Evolutionary conservation across 192 early-diverging fungal species (phyloP), one percentile per base, ranked within the genome.

Genomic region (Lobosporangium transversale): DNA sequence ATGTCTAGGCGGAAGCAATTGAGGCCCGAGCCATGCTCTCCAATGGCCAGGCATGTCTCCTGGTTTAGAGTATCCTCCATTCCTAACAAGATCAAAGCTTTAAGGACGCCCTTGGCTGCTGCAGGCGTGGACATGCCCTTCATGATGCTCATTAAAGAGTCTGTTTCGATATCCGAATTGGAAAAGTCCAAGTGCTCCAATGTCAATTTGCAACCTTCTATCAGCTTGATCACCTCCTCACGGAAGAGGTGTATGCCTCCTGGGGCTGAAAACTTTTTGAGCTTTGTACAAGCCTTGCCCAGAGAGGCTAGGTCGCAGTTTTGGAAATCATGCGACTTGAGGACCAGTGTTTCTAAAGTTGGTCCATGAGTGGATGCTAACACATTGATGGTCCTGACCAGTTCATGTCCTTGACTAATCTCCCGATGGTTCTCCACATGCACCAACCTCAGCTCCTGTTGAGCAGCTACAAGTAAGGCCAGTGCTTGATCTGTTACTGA

Each of bases 1-100:
- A 76, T 76, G 44, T 76, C 73, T 29, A 76, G 45, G 10, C 73
- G 73, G 65, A 76, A 76, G 33, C 73, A 76, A 43, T 76, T 65
- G 29, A 76, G 40, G n/a, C 73, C 73, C 1, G 58, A 37, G 18
- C 58, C 73, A 58, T 67, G 33, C 24, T 76, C 73, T 9, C 73
- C 73, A 54, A 76, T 76, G 1, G 73, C 73, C 23, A 50, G 33
- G 37, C 73, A 76, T 1, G 73, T 76, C 32, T 66, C 73, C 23
- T 54, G 42, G 21, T 76, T 67, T 58, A 76, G 10, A 9, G 58
- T 76, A 45, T 76, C 73, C 48, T 76, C 73, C 73, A 76, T 76
- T 1, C 73, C 73, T 15, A 76, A 45, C 4, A 76, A 31, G 12
- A 76, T 33, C 59, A 76, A 35, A 4, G 73, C 73, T 50, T 67